Evolutionary conservation across 371 early-diverging fungal genomes (phyloP), one percentile per base, ranked within the genome.

Genomic region (Blakeslea trispora): DNA sequence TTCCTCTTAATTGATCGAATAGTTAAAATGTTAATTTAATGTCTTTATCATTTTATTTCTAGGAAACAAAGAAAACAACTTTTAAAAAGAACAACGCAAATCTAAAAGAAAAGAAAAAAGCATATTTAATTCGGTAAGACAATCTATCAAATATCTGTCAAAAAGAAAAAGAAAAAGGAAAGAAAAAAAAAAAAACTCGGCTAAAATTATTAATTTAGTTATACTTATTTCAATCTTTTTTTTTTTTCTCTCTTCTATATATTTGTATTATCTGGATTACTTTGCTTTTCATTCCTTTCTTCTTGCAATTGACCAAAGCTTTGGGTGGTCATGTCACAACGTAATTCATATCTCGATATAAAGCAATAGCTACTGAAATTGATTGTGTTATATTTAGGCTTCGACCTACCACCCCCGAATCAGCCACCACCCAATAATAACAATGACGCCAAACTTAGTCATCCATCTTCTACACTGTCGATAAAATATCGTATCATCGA

Each of bases 281-380:
- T 42, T 50, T 24, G 18, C 35, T 34, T 49, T 35, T 34, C 9
- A 40, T 31, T 28, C 19, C 21, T 18, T 35, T 15, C 39, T 54
- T 45, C 32, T 34, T 32, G 14, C 37, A 7, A 28, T 37, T 37
- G 37, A 37, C 3, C 37, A 14, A 37, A 50, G 31, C 19, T 22
- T 23, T 24, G 9, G 37, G 44, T 37, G 54, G 53, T 39, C 50
- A 63, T 63, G 64, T 63, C 64, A 63, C 59, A 63, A 50, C 54
- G 64, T 63, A 63, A 63, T 37, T 4, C 11, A 37, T 7, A 37
- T 37, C 3, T 37, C 7, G 11, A 13, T 14, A 13, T 2, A 23
- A 24, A 11, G 14, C 21, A 21, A 15, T 5, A 22, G 14, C 8
- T 21, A 22, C 13, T 35, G 21, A 37, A 28, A 23, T 32, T n/a